A percentile compares a stretch with the other conserved stretches of the same genome.
These are phyloP conservation scores for Fusarium clavum DNA, from an alignment of 2,329 filamentous ascomycete genomes.

Conservation along the genomic window DNA sequence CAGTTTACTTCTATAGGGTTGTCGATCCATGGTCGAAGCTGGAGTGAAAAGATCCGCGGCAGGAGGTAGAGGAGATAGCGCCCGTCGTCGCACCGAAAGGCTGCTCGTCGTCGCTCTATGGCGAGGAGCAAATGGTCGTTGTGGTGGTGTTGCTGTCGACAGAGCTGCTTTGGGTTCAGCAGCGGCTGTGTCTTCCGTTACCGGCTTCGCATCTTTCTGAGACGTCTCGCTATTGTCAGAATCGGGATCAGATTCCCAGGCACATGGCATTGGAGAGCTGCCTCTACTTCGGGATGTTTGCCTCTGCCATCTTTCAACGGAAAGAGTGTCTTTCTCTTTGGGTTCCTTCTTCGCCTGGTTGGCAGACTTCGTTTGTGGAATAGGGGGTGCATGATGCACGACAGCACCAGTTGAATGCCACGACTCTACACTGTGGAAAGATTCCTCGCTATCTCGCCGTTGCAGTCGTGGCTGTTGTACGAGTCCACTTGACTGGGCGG, in stretches of 20 bases:
- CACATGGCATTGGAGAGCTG: slow-evolving; percentile 27
- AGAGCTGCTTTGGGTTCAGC: not conserved
- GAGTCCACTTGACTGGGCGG: slow-evolving; percentile 1
- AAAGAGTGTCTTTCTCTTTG: slow-evolving; percentile 8
- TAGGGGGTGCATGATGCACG: slow-evolving; percentile 59
- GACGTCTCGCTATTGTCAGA: slow-evolving; percentile 41
- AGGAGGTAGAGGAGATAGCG: slow-evolving; percentile 75
- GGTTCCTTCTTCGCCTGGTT: slow-evolving; percentile 30
- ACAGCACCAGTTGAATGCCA: slow-evolving; percentile 58
- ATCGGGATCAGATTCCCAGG: slow-evolving; percentile 43
- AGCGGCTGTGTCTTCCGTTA: slow-evolving; percentile 24
- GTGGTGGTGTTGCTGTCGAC: slow-evolving; percentile 9
- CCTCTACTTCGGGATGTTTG: slow-evolving; percentile 15
- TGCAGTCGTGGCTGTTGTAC: slow-evolving; percentile 18
- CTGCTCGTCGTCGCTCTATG: slow-evolving; percentile 45
- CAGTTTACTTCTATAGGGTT: slow-evolving; percentile 38
- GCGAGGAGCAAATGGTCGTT: slow-evolving; percentile 30
- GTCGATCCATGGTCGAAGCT: slow-evolving; percentile 56
- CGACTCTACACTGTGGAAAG: slow-evolving; percentile 66
- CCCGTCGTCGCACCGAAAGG: slow-evolving; percentile 53
- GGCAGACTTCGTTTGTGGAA: slow-evolving; percentile 56
- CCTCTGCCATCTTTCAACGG: slow-evolving; percentile 2
- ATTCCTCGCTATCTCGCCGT: slow-evolving; percentile 55
- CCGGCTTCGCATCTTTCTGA: slow-evolving; percentile 45
- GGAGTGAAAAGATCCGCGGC: slow-evolving; percentile 70